Conservation (phyloP, 306 rosid species). For the Adenanthera pavonina region DNA sequence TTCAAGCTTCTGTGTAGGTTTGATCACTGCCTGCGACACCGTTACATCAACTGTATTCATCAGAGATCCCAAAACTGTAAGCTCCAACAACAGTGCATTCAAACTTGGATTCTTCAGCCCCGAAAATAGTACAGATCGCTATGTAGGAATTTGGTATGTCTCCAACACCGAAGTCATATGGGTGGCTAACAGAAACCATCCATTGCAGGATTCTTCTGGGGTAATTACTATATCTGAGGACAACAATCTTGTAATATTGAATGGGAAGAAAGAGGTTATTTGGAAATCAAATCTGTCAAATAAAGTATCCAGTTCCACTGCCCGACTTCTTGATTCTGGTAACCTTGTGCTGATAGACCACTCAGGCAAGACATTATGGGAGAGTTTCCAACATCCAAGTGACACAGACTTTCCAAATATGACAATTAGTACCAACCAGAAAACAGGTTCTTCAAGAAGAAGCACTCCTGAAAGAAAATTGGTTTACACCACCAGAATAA, state of each 20-base stretch:
- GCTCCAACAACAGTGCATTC: neutral
- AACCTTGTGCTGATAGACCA: too few species aligned
- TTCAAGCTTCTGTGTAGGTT: too few species aligned
- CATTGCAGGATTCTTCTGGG: neutral
- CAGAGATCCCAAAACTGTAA: neutral
- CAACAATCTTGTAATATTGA: neutral
- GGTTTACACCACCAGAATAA: too few species aligned
- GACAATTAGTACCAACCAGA: too few species aligned
- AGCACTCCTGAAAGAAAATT: too few species aligned
- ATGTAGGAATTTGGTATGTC: slow-evolving; percentile 22
- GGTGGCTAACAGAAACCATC: neutral
- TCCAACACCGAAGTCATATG: neutral
- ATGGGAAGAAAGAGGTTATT: neutral
- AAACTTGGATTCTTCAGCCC: neutral
- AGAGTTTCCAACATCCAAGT: too few species aligned
- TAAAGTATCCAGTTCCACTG: too few species aligned
- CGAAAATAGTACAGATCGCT: neutral
- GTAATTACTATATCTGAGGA: neutral
- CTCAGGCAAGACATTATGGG: too few species aligned
- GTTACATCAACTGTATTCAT: neutral
- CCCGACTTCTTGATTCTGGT: too few species aligned
- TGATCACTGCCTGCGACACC: neutral
- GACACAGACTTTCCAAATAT: too few species aligned
- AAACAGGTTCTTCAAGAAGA: too few species aligned
- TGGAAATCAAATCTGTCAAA: neutral